phyloP scores from a whole-genome alignment of 2,329 filamentous ascomycete genomes.

The Monosporascus ibericus region DNA sequence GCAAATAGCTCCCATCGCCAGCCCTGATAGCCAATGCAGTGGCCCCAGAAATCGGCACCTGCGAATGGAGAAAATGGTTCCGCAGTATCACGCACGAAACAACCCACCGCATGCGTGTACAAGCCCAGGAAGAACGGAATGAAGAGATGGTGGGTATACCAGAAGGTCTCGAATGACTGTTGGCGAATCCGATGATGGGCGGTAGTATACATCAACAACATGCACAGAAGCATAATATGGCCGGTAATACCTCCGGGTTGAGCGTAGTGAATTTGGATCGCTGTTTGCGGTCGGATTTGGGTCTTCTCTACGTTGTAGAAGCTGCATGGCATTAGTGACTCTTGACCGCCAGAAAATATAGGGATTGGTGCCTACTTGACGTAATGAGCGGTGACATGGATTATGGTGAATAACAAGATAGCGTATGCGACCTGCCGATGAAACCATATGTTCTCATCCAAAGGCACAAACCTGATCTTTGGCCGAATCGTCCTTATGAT shows the following conservation, averaged over 20 bases:
- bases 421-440: constrained; percentile 92
- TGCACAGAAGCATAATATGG: constrained; percentile 97
- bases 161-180: constrained; percentile 97
- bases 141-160: constrained; percentile 99
- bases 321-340: constrained; percentile 37
- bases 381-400: constrained; percentile 79
- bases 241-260: constrained; percentile 89
- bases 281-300: constrained; percentile 73
- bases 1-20: constrained; percentile 95
- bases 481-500: constrained; percentile 79
- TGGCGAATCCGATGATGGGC: constrained; percentile 90
- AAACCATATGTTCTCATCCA: constrained; percentile 98
- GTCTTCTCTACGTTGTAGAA: constrained; percentile 92
- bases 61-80: constrained; percentile 77
- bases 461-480: constrained; percentile 78
- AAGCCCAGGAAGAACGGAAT: constrained; percentile 89
- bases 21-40: constrained; percentile 91
- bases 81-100: constrained; percentile 83
- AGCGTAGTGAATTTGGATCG: constrained; percentile 85
- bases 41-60: constrained; percentile 73
- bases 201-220: constrained; percentile 97
- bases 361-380: constrained; percentile 65
- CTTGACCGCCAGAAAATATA: background rate
- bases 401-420: constrained; percentile 71
- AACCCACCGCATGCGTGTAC: constrained; percentile 93